phyloP scores from a whole-genome alignment of 2,329 filamentous ascomycete genomes.

The Aplosporella prunicola region DNA sequence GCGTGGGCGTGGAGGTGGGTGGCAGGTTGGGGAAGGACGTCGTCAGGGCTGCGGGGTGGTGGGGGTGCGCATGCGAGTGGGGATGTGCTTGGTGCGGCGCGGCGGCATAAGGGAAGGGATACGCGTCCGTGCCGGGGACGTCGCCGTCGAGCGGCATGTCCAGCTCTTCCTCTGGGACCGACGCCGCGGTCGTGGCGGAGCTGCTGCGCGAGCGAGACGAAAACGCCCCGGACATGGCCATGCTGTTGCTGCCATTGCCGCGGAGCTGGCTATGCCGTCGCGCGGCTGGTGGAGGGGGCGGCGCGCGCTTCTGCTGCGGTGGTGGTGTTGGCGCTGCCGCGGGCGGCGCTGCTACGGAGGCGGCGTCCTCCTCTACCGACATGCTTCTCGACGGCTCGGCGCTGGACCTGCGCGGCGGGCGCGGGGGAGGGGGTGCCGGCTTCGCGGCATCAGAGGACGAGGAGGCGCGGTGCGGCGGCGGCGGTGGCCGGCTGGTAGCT shows the following conservation, averaged over 20 bases:
- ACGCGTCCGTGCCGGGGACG: slow-evolving; percentile 1
- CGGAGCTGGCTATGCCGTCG: slow-evolving; percentile 26
- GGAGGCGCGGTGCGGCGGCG: no score
- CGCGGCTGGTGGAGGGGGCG: slow-evolving; percentile 21
- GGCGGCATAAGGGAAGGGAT: not conserved
- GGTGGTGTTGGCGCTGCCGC: not conserved
- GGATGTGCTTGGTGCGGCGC: not conserved
- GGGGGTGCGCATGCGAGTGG: not conserved
- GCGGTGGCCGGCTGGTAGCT: no score
- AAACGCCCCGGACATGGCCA: slow-evolving; percentile 11
- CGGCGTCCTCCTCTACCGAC: no score
- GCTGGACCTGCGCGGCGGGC: slow-evolving; percentile 26
- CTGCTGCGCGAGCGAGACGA: slow-evolving; percentile 25
- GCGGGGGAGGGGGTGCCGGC: slow-evolving; percentile 51
- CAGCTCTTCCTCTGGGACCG: no score
- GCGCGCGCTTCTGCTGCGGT: slow-evolving; percentile 15
- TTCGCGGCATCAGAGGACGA: slow-evolving; percentile 55
- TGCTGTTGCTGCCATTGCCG: no score
- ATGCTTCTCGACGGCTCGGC: slow-evolving; percentile 12
- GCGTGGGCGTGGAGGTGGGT: not conserved
- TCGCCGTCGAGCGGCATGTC: no score
- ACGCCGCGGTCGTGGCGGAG: slow-evolving; percentile 27
- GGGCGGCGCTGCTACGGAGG: not conserved
- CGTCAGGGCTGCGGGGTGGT: not conserved
- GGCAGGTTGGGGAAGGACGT: no score